These are phyloP conservation scores for Metarhizium humberi DNA, from an alignment of 2,329 filamentous ascomycete genomes.

Conservation along the genomic window DNA sequence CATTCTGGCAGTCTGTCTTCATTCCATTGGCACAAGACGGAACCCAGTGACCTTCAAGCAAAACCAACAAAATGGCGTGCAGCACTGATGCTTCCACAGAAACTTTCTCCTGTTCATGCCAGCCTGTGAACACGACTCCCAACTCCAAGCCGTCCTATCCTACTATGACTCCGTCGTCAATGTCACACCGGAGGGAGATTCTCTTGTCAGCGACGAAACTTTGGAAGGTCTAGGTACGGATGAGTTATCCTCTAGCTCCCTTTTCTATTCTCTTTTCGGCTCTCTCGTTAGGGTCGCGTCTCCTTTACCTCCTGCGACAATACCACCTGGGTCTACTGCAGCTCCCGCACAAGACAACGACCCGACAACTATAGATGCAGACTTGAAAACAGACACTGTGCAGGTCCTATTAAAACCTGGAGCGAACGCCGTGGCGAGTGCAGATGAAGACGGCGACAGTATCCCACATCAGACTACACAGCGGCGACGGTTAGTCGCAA, in stretches of 20 bases:
- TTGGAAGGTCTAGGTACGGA: conserved; percentile 90
- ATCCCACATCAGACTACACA: conserved; percentile 15
- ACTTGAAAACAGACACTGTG: neutral
- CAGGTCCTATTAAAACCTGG: conserved; percentile 7
- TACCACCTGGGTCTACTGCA: conserved; percentile 1
- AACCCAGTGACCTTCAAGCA: neutral
- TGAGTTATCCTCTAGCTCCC: conserved; percentile 38
- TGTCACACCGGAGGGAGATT: conserved; percentile 89
- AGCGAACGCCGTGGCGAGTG: conserved; percentile 5
- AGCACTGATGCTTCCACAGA: conserved; percentile 33
- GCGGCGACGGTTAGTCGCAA: conserved; percentile 14
- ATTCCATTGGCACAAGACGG: neutral
- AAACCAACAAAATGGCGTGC: neutral
- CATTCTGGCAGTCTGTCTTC: neutral
- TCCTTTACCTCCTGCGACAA: conserved; percentile 28
- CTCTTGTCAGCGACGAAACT: conserved; percentile 80
- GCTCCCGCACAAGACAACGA: neutral
- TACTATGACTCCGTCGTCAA: conserved; percentile 88
- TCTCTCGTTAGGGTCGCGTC: conserved; percentile 61
- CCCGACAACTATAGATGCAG: neutral
- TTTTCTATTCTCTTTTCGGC: conserved; percentile 67
- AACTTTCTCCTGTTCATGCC: conserved; percentile 92
- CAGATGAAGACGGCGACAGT: conserved; percentile 10
- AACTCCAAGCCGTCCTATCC: conserved; percentile 73
- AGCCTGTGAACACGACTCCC: conserved; percentile 50